Conservation (phyloP, 345 rosid genomes). For the Psidium guajava region DNA sequence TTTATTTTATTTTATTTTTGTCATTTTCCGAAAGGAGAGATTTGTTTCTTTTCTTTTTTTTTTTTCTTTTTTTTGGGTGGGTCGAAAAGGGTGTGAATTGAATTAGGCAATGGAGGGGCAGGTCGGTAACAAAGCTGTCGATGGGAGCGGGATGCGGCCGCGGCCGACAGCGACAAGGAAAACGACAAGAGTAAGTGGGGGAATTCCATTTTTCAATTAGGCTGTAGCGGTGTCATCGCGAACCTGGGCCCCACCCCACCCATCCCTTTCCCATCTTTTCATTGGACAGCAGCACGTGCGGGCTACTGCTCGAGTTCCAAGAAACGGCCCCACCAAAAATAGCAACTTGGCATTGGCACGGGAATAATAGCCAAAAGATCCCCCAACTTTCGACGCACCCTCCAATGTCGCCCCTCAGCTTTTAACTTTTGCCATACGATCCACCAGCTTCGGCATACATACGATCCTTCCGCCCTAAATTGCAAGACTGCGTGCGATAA, state of each 20-base stretch:
- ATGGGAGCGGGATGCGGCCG: background rate
- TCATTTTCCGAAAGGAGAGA: accelerated
- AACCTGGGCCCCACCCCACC: background rate
- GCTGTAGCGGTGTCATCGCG: background rate
- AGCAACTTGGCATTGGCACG: background rate
- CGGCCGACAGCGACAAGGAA: background rate
- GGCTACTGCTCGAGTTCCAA: background rate
- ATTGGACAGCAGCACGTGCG: background rate
- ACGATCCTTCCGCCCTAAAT: too few species aligned
- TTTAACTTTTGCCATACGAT: background rate
- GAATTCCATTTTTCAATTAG: background rate
- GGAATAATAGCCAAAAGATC: too few species aligned
- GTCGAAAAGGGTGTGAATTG: background rate
- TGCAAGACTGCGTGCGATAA: too few species aligned
- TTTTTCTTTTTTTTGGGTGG: background rate
- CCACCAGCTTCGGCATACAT: too few species aligned
- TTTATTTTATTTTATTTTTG: background rate
- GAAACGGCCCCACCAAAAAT: background rate
- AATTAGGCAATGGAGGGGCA: background rate
- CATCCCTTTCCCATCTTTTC: background rate
- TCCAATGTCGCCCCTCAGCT: accelerated
- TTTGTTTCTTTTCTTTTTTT: accelerated
- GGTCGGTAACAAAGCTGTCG: background rate
- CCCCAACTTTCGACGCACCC: too few species aligned
- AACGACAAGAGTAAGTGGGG: background rate